These are phyloP conservation scores for Tilletia caries DNA, from an alignment of 1,284 basidiomycete genomes.

Conservation along the genomic window DNA sequence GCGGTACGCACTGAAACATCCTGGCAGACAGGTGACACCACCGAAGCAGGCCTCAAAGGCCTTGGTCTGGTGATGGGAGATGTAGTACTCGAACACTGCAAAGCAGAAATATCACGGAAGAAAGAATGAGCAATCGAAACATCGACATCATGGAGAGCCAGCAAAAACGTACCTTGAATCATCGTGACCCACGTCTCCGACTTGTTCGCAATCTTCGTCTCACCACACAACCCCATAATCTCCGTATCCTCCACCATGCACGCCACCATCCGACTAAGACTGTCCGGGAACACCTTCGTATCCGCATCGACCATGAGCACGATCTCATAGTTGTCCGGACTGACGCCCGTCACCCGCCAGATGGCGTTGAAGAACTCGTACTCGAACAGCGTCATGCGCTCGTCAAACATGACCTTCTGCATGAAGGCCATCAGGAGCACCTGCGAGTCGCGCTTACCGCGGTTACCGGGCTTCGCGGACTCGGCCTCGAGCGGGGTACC, in stretches of 20 bases:
- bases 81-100: conserved; percentile 89
- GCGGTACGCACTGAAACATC: conserved; percentile 57
- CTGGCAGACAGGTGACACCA: conserved; percentile 57
- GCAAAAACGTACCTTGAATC: conserved; percentile 54
- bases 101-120: background rate
- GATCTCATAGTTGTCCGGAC: conserved; percentile 56
- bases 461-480: conserved; percentile 93
- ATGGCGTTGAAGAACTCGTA: conserved; percentile 59
- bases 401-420: conserved; percentile 59
- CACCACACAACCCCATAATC: conserved; percentile 59
- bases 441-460: conserved; percentile 97
- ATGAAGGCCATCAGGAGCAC: conserved; percentile 63
- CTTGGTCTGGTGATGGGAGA: conserved; percentile 87
- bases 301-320: conserved; percentile 58
- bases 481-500: conserved; percentile 69
- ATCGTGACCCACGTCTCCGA: conserved; percentile 58
- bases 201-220: conserved; percentile 59
- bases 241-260: conserved; percentile 58
- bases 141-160: background rate
- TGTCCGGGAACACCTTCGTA: conserved; percentile 57
- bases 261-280: conserved; percentile 56
- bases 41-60: conserved; percentile 57
- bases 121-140: background rate
- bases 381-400: conserved; percentile 58
- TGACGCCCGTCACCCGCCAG: conserved; percentile 57